These are phyloP conservation scores for Rhizopus microsporus DNA, from an alignment of 371 early-diverging fungal species.

Conservation along the genomic window DNA sequence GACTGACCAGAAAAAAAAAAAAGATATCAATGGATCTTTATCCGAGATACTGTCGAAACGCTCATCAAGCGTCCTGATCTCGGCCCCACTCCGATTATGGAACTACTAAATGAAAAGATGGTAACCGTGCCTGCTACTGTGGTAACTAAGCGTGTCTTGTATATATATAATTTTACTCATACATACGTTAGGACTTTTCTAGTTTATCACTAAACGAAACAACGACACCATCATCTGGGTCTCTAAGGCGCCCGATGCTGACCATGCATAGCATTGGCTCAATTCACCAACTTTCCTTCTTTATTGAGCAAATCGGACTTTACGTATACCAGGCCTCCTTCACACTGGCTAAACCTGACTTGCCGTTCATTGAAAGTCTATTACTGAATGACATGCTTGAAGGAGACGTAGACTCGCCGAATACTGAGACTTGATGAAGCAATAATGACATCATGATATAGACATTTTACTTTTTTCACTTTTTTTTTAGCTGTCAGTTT, in stretches of 20 bases:
- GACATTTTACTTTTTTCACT: not conserved
- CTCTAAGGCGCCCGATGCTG: constrained; percentile 72
- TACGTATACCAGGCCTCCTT: constrained; percentile 77
- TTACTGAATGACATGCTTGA: constrained; percentile 75
- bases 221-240: constrained; percentile 35
- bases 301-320: constrained; percentile 72
- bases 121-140: constrained; percentile 5
- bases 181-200: constrained; percentile 14
- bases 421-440: constrained; percentile 3
- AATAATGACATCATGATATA: constrained; percentile 8
- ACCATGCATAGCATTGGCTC: constrained; percentile 68
- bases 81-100: constrained; percentile 57
- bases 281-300: constrained; percentile 72
- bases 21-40: constrained; percentile 92
- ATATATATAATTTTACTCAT: not conserved
- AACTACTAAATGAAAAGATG: constrained; percentile 55
- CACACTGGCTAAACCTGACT: constrained; percentile 70
- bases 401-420: constrained; percentile 37
- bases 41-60: constrained; percentile 79
- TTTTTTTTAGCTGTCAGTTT: not conserved
- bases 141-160: constrained; percentile 9
- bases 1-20: not conserved
- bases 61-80: constrained; percentile 51
- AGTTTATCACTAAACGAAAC: constrained; percentile 20
- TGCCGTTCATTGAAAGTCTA: constrained; percentile 72